Evolutionary conservation across 345 rosid genomes (phyloP).

Genomic region (Noccaea caerulescens): DNA sequence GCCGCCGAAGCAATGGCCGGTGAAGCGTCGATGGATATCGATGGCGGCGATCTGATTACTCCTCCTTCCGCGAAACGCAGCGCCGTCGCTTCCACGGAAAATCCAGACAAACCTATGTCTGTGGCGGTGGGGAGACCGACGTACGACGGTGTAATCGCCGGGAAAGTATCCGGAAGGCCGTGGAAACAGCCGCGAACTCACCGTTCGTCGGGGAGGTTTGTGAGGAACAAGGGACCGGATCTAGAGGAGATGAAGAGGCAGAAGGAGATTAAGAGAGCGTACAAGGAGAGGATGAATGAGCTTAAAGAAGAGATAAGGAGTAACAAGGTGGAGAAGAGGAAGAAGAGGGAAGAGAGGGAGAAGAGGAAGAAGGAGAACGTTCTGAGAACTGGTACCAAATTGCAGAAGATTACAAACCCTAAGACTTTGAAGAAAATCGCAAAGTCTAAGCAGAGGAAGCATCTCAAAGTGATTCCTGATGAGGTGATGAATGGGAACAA

Average conservation of each 20-base stretch:
- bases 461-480: conserved; percentile 76
- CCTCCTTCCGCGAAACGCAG: conserved; percentile 73
- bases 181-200: conserved; percentile 81
- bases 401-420: conserved; percentile 80
- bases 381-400: conserved; percentile 75
- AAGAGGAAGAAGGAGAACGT: conserved; percentile 88
- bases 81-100: conserved; percentile 68
- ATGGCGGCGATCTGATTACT: conserved; percentile 28
- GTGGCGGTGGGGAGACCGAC: conserved; percentile 59
- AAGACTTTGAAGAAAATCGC: conserved; percentile 83
- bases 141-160: conserved; percentile 95
- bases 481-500: conserved; percentile 46
- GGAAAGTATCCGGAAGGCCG: conserved; percentile 78
- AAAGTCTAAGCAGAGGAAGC: conserved; percentile 74
- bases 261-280: conserved; percentile 82
- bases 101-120: conserved; percentile 66
- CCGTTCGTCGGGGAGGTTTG: conserved; percentile 72
- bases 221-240: conserved; percentile 55
- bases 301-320: conserved; percentile 83
- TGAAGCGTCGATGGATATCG: conserved; percentile 66
- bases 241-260: conserved; percentile 70
- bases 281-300: conserved; percentile 70
- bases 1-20: conserved; percentile 30
- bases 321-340: conserved; percentile 84
- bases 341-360: conserved; percentile 79